These are phyloP conservation scores for Alternaria sp. DNA, from an alignment of 2,329 filamentous ascomycete species.

Conservation along the genomic window DNA sequence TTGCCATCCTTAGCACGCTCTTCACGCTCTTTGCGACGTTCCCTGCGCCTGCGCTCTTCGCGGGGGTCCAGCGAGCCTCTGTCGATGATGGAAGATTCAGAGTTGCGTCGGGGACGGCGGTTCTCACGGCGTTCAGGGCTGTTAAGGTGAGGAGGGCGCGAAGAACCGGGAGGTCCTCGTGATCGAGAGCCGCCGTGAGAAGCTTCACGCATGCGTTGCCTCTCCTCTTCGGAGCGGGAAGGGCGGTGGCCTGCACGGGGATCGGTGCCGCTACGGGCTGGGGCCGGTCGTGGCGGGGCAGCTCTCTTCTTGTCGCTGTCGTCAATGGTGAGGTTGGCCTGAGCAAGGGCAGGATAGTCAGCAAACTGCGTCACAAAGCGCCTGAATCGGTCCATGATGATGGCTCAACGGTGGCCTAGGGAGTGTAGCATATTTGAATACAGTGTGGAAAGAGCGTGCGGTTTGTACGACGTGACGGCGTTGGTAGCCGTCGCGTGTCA, in stretches of 20 bases:
- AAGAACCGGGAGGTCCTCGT: conserved; percentile 51
- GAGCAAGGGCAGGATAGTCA: conserved; percentile 52
- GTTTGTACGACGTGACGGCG: conserved; percentile 31
- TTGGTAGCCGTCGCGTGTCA: conserved; percentile 24
- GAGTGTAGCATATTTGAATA: conserved; percentile 5
- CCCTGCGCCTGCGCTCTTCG: conserved; percentile 64
- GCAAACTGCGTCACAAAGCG: conserved; percentile 53
- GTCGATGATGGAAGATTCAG: conserved; percentile 77
- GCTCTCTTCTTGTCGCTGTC: conserved; percentile 61
- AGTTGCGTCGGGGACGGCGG: conserved; percentile 74
- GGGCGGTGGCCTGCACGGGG: conserved; percentile 66
- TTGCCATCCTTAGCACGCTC: conserved; percentile 50
- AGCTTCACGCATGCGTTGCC: conserved; percentile 50
- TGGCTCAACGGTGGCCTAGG: conserved; percentile 5
- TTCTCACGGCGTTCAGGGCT: conserved; percentile 55
- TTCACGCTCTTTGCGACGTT: conserved; percentile 62
- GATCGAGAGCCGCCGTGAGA: conserved; percentile 46
- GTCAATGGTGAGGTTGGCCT: conserved; percentile 74
- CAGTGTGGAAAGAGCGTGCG: conserved; percentile 16
- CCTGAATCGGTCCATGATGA: conserved; percentile 53
- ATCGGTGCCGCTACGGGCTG: conserved; percentile 57
- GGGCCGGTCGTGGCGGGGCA: conserved; percentile 45
- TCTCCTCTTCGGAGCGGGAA: conserved; percentile 68
- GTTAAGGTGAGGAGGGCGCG: conserved; percentile 46
- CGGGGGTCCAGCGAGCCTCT: conserved; percentile 68